phyloP scores from a whole-genome alignment of 257 asterid genomes.

The Przewalskia tangutica region DNA sequence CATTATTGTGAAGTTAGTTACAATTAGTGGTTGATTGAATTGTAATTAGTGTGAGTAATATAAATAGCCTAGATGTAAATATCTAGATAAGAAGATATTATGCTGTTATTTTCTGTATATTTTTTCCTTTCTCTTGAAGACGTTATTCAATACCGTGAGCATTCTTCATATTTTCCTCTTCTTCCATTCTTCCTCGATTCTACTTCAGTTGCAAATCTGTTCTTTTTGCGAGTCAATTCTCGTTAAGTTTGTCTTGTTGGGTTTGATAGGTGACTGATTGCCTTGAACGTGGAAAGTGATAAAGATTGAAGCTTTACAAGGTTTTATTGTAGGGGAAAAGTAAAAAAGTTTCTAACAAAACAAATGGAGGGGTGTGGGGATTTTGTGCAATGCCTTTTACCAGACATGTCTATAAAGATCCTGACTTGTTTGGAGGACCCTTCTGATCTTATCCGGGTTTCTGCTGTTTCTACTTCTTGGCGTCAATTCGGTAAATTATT shows the following conservation, averaged over 20 bases:
- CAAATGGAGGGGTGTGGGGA: conserved; percentile 38
- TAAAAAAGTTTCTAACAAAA: neutral
- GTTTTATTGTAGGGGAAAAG: neutral
- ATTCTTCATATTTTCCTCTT: too few relatives aligned
- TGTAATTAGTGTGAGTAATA: too few relatives aligned
- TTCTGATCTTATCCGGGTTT: conserved; percentile 50
- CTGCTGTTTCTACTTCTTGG: conserved; percentile 72
- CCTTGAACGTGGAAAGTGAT: neutral
- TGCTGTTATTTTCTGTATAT: too few relatives aligned
- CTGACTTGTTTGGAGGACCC: conserved; percentile 57
- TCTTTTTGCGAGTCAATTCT: too few relatives aligned
- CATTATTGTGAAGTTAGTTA: too few relatives aligned
- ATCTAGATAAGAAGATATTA: too few relatives aligned
- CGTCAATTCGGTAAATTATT: conserved; percentile 49
- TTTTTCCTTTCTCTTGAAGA: too few relatives aligned
- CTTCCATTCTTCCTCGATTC: too few relatives aligned
- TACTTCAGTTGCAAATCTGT: too few relatives aligned
- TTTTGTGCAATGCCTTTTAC: conserved; percentile 49
- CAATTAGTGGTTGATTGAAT: too few relatives aligned
- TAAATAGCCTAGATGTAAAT: too few relatives aligned
- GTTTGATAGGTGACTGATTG: neutral
- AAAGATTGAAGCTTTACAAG: neutral
- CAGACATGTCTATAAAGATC: conserved; percentile 46
- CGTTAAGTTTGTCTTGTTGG: neutral
- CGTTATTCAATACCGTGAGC: too few relatives aligned